phyloP scores from a whole-genome alignment of 2,329 filamentous ascomycete genomes.

The Phoma sp. region DNA sequence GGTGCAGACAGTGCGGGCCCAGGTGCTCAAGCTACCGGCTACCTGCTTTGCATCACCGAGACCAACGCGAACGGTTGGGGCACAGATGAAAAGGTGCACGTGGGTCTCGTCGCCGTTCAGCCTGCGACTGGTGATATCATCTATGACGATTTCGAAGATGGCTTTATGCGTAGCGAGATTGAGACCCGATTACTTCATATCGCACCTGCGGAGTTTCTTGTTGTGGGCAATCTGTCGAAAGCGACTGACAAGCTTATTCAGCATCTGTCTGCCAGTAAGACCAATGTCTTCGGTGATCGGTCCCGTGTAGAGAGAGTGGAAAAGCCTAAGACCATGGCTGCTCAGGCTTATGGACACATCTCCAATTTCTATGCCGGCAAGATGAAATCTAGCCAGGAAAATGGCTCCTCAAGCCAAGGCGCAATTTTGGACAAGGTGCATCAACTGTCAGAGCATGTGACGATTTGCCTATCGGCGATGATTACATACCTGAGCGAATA shows the following conservation, averaged over 20 bases:
- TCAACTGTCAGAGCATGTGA: slow-evolving; percentile 82
- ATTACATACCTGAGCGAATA: slow-evolving; percentile 92
- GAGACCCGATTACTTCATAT: slow-evolving; percentile 96
- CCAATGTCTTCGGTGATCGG: slow-evolving; percentile 89
- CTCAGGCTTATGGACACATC: slow-evolving; percentile 86
- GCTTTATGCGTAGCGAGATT: slow-evolving; percentile 95
- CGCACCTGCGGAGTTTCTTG: slow-evolving; percentile 90
- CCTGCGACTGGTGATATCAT: slow-evolving; percentile 95
- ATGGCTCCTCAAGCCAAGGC: slow-evolving; percentile 46
- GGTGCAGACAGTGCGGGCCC: slow-evolving; percentile 57
- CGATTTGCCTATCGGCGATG: slow-evolving; percentile 93
- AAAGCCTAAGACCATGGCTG: slow-evolving; percentile 79
- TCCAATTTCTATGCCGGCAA: slow-evolving; percentile 91
- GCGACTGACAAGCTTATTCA: slow-evolving; percentile 91
- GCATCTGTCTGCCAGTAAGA: slow-evolving; percentile 85
- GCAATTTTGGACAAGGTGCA: slow-evolving; percentile 85
- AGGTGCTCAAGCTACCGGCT: slow-evolving; percentile 71
- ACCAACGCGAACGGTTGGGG: slow-evolving; percentile 77
- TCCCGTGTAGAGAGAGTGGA: slow-evolving; percentile 82
- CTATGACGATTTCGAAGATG: slow-evolving; percentile 94
- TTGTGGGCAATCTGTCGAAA: slow-evolving; percentile 88
- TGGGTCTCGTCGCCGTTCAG: slow-evolving; percentile 92
- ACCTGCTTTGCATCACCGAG: slow-evolving; percentile 91
- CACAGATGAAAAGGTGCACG: slow-evolving; percentile 90
- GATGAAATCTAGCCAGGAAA: slow-evolving; percentile 61